Percentiles rank a stretch among this genome's conserved stretches.
Evolutionary conservation across 2,329 filamentous ascomycete species (phyloP).

Genomic region (Fusarium siculi): DNA sequence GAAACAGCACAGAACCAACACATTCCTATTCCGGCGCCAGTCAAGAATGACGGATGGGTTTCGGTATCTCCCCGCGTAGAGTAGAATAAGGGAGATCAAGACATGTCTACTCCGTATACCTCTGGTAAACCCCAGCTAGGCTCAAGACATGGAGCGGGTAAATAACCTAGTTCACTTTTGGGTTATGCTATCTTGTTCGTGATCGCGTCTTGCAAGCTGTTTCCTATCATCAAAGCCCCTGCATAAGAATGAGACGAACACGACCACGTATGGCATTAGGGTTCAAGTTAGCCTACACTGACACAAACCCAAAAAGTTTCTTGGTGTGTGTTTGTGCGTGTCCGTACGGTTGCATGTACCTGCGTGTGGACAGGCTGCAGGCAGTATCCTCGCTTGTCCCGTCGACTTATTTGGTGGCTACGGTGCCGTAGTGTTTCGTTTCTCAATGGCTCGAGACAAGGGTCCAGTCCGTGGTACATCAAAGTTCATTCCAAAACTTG

Average conservation of each 20-base stretch:
- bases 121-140: conserved; percentile 3
- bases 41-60: not conserved
- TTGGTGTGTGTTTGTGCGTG: not conserved
- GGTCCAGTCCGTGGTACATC: conserved; percentile 13
- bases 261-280: not conserved
- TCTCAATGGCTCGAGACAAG: conserved; percentile 27
- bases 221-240: not conserved
- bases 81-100: conserved; percentile 24
- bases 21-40: not conserved
- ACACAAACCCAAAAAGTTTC: conserved; percentile 4
- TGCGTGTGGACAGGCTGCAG: conserved; percentile 25
- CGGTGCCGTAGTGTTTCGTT: conserved; percentile 34
- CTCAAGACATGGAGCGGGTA: conserved; percentile 30
- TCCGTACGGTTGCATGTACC: conserved; percentile 16
- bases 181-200: conserved; percentile 21
- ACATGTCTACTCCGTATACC: conserved; percentile 10
- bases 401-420: conserved; percentile 28
- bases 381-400: conserved; percentile 25
- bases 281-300: conserved; percentile 4
- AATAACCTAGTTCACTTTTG: conserved; percentile 2
- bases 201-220: conserved; percentile 4
- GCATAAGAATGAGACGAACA: conserved; percentile 9
- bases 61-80: not conserved
- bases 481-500: conserved; percentile 32
- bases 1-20: conserved; percentile 15